Evolutionary conservation across 306 rosid genomes (phyloP), one percentile per base, ranked within the genome.

Genomic region (Prosopis cineraria): DNA sequence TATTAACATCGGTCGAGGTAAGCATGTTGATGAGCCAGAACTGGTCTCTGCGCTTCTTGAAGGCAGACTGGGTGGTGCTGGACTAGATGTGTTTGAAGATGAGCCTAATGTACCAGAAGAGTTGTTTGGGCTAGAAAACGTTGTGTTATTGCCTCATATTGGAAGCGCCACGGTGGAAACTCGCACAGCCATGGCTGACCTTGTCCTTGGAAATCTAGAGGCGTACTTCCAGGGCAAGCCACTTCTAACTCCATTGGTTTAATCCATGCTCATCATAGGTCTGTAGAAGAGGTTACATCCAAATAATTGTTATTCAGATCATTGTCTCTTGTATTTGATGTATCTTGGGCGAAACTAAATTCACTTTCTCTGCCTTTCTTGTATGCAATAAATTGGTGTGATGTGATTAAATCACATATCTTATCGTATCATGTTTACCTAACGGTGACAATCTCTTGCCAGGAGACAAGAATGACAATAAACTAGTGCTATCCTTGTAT

Each of bases 41-140:
- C 72, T 90, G 78, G 85, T 90, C n/a, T 81, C 86, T 36, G 92
- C 92, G 10, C 79, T 90, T 58, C 79, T 81, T 0, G 92, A 88
- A 78, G 92, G 95, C 25, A 77, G 92, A 33, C 43, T 90, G 44
- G 92, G 87, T 1, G 94, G 94, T 14, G 94, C 92, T 4, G 94
- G 94, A 22, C 92, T 90, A 0, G 95, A 90, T 69, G 95, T 90
- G 52, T 90, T 79, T 74, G 85, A 88, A 58, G 56, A 90, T 1
- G 95, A 90, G 72, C 95, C 92, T 16, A 76, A 88, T 12, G 95
- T 90, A 3, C 92, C 95, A 0, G 82, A 83, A 72, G 84, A 81
- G 73, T 73, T 90, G 37, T 83, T 84, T 74, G 85, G 84, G 58
- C 84, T 88, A 12, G 92, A 90, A 71, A 90, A 90, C 62, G 95